Evolutionary conservation across 2,329 filamentous ascomycete species (phyloP), one percentile per base, ranked within the genome.

Genomic region (Talaromyces sp.): DNA sequence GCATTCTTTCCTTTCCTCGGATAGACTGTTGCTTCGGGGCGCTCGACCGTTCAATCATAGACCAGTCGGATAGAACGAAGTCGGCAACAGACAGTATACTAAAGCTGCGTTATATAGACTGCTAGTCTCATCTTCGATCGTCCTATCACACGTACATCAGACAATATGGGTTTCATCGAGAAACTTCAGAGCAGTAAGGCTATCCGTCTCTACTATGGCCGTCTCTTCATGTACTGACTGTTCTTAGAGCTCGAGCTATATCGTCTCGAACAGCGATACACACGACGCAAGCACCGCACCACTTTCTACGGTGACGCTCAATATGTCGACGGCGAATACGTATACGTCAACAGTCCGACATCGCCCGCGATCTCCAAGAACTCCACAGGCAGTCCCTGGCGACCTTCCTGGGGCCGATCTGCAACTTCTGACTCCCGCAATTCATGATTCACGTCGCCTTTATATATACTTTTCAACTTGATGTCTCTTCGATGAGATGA

Each of bases 281-380:
- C 93, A 60, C 90, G 90, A 73, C 90, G 92, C 76, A 92, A 94
- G 73, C 91, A 94, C 72, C 92, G 94, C 77, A 93, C 89, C 63
- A 95, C 91, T 67, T 97, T 96, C 78, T 88, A 90, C 74, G 93
- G 91, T 74, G 93, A 92, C 73, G 94, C 93, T 35, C 86, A 91
- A 76, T 98, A 98, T 79, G 90, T 97, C 69, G 92, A 98, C 76
- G 95, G 93, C 79, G 94, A 97, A 82, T 97, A 97, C 82, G 84
- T 97, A 77, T 96, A 93, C 84, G 84, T 75, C 31, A 74, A 71
- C 58, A 76, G 75, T 11, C 75, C 77, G 3, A 73, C 74, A 50
- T 77, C 76, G 16, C 76, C 77, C 1, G 73, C 74, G 27, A 72
- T 77, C 63, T 77, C 76, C 47, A 79, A 79, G 65, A 72, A 78